phyloP scores from a whole-genome alignment of 345 rosid species.

The Eutrema yunnanense region DNA sequence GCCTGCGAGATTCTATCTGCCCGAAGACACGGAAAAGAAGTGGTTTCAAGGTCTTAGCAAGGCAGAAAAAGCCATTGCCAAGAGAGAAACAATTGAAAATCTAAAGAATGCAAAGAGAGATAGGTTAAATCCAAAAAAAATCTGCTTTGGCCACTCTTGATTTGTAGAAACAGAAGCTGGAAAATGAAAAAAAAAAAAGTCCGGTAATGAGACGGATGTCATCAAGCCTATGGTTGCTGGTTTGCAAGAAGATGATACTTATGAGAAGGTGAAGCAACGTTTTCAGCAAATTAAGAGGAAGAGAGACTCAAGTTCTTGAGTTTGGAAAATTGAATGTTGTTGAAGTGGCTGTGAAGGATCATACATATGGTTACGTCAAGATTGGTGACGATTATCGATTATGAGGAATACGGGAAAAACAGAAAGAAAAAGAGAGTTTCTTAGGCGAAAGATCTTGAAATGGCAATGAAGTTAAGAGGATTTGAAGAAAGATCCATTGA shows the following conservation, averaged over 20 bases:
- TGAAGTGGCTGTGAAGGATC: conserved; percentile 38
- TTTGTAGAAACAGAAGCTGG: conserved; percentile 50
- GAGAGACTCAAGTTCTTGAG: conserved; percentile 31
- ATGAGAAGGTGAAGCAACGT: conserved; percentile 61
- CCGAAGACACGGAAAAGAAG: conserved; percentile 55
- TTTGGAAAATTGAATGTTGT: conserved; percentile 16
- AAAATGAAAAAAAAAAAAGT: conserved; percentile 47
- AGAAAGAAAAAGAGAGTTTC: conserved; percentile 46
- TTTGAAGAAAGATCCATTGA: conserved; percentile 55
- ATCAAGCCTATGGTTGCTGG: conserved; percentile 32
- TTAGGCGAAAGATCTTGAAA: conserved; percentile 53
- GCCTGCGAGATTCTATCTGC: conserved; percentile 62
- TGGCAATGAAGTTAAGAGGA: conserved; percentile 41
- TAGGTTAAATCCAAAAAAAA: conserved; percentile 49
- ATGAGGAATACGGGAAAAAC: conserved; percentile 17
- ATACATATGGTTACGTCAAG: conserved; percentile 54
- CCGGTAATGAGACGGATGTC: conserved; percentile 34
- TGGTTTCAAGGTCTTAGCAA: conserved; percentile 72
- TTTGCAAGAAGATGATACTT: conserved; percentile 45
- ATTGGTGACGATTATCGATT: conserved; percentile 41
- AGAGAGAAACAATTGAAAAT: conserved; percentile 54
- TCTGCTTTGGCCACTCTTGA: conserved; percentile 45
- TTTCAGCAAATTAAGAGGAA: conserved; percentile 34
- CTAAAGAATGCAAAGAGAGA: conserved; percentile 63
- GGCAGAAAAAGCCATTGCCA: conserved; percentile 42